Evolutionary conservation across 2,329 filamentous ascomycete genomes (phyloP).

Genomic region (Aspergillus pseudotamarii): DNA sequence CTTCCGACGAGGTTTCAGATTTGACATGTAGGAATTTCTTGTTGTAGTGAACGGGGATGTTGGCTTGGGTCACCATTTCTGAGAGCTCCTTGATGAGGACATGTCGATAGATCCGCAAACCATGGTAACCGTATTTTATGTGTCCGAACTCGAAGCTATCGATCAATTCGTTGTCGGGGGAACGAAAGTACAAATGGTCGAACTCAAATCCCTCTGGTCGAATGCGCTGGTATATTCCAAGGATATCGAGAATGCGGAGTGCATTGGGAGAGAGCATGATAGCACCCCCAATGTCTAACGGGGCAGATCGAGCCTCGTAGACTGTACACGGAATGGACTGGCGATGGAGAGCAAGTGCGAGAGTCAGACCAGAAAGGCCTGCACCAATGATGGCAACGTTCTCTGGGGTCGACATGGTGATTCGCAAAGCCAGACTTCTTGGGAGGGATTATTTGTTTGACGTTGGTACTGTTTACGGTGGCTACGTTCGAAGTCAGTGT

Average conservation of each 20-base stretch:
- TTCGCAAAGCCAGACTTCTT: not conserved
- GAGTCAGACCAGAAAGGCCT: slow-evolving; percentile 55
- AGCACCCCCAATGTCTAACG: slow-evolving; percentile 56
- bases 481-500: too few species aligned
- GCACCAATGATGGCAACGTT: slow-evolving; percentile 52
- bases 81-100: slow-evolving; percentile 55
- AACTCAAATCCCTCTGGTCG: slow-evolving; percentile 54
- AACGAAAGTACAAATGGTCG: slow-evolving; percentile 50
- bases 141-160: slow-evolving; percentile 53
- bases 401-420: not conserved
- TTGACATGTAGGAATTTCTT: slow-evolving; percentile 53
- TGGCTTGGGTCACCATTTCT: slow-evolving; percentile 35
- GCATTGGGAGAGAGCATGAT: slow-evolving; percentile 65
- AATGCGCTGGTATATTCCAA: slow-evolving; percentile 54
- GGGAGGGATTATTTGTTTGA: too few species aligned
- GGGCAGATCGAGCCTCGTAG: slow-evolving; percentile 54
- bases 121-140: slow-evolving; percentile 56
- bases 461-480: too few species aligned
- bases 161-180: slow-evolving; percentile 39
- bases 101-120: slow-evolving; percentile 57
- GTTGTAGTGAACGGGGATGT: slow-evolving; percentile 50
- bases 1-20: slow-evolving; percentile 42
- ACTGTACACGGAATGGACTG: slow-evolving; percentile 54
- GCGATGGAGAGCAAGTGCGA: slow-evolving; percentile 58
- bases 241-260: slow-evolving; percentile 54